Evolutionary conservation across 2,329 filamentous ascomycete species (phyloP), one percentile per base, ranked within the genome.

Genomic region (Aspergillus neotritici): DNA sequence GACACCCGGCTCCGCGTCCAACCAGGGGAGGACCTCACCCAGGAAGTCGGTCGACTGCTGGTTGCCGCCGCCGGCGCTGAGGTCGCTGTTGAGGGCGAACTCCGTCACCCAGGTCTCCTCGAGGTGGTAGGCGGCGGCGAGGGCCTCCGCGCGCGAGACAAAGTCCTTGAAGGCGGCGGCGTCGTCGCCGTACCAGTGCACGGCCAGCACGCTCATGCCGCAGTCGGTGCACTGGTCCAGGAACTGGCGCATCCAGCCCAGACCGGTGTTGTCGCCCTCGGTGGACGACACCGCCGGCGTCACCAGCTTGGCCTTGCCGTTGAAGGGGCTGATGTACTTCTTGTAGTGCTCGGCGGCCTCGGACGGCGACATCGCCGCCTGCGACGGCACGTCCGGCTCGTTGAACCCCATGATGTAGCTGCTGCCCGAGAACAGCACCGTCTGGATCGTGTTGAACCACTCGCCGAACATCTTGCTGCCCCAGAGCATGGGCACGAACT

Each of bases 401-500:
- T 74, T 74, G 63, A 74, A 72, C 30, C 63, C 65, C 35, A 73
- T 51, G 29, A 71, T 57, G 46, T 69, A 64, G 17, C 49, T 55
- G 48, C 56, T 60, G 37, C 64, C 66, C 32, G 58, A 58, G 25
- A 56, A 52, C 8, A 71, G 58, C 15, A 60, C 57, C 6, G 55
- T 56, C 29, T 63, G 52, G 43, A 68, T 60, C 37, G 61, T 60
- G 8, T 55, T 41, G 16, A 55, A 36, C 68, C 68, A 73, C 37
- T 46, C 52, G 28, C 45, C 49, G 47, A 68, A 62, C 50, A 62
- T 58, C 40, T 64, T 63, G 11, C 49, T 34, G 16, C 69, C 66
- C 69, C 69, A 73, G 46, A 72, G 63, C 65, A 71, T 69, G 25
- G 71, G 70, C 8, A 72, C 63, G 49, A 59, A 74, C 41, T 73